phyloP scores from a whole-genome alignment of 2,329 filamentous ascomycete species.

The Akanthomyces muscarius region DNA sequence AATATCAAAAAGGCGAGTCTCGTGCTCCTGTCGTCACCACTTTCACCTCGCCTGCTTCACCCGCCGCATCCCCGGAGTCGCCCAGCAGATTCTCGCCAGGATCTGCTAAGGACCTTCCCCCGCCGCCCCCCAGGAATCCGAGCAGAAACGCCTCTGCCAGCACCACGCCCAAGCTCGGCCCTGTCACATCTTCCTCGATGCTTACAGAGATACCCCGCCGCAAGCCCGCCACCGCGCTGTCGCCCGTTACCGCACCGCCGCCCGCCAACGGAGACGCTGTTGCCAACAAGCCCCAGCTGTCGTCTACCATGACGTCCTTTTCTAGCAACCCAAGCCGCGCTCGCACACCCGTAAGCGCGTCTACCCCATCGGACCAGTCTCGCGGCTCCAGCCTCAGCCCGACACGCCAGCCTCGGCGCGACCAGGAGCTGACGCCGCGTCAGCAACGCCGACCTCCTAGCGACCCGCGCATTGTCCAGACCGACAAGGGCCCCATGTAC shows the following conservation, averaged over 20 bases:
- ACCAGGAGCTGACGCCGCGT: slow-evolving; percentile 22
- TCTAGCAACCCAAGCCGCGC: neutral
- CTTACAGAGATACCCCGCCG: slow-evolving; percentile 14
- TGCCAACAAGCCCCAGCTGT: neutral
- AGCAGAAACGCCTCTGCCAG: neutral
- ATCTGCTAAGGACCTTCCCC: slow-evolving; percentile 20
- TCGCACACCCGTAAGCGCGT: slow-evolving; percentile 6
- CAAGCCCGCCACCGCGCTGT: neutral
- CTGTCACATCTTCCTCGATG: neutral
- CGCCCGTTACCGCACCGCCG: neutral
- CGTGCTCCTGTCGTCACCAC: slow-evolving; percentile 34
- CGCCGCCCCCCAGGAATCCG: neutral
- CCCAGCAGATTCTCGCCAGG: slow-evolving; percentile 19
- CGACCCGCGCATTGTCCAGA: slow-evolving; percentile 31
- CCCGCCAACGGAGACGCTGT: neutral
- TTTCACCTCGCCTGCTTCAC: slow-evolving; percentile 42
- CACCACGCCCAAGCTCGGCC: neutral
- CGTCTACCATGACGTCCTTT: neutral
- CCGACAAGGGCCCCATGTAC: slow-evolving; percentile 33
- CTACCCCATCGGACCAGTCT: slow-evolving; percentile 17
- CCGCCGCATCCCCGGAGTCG: slow-evolving; percentile 41
- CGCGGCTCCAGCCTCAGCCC: slow-evolving; percentile 31
- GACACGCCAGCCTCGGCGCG: slow-evolving; percentile 16
- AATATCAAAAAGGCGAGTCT: slow-evolving; percentile 43
- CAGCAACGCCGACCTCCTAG: slow-evolving; percentile 22